These are phyloP conservation scores for Debaryomyces tyrocola DNA, from an alignment of 805 yeast genomes.

Conservation along the genomic window DNA sequence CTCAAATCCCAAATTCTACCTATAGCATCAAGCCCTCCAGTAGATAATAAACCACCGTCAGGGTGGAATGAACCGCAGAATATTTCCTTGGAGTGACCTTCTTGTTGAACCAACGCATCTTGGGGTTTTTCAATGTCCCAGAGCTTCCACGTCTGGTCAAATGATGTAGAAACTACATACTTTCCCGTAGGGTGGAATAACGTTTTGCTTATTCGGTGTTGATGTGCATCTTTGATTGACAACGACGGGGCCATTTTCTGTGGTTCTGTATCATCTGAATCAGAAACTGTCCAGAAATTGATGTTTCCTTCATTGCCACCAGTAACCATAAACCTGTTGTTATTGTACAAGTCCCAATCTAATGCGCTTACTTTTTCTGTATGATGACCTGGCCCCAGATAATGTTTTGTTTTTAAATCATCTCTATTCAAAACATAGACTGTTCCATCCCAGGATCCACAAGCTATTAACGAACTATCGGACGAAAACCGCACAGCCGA, in stretches of 20 bases:
- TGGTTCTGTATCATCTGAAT: constrained; percentile 2
- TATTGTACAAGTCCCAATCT: constrained; percentile 53
- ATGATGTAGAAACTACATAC: constrained; percentile 68
- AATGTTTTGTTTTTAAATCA: constrained; percentile 29
- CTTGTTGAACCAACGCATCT: constrained; percentile 63
- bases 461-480: constrained; percentile 43
- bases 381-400: constrained; percentile 43
- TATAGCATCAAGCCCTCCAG: constrained; percentile 77
- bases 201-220: constrained; percentile 56
- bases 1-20: constrained; percentile 85
- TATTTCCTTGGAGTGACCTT: constrained; percentile 81
- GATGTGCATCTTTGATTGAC: constrained; percentile 30
- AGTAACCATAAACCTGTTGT: constrained; percentile 18
- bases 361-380: constrained; percentile 69
- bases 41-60: constrained; percentile 75
- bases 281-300: constrained; percentile 25
- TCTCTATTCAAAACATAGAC: constrained; percentile 48
- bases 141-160: constrained; percentile 82
- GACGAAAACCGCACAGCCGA: constrained; percentile 54
- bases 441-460: constrained; percentile 86
- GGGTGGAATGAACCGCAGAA: constrained; percentile 61
- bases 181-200: constrained; percentile 65
- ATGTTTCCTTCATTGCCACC: constrained; percentile 43
- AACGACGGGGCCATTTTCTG: constrained; percentile 14
- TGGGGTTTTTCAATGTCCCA: constrained; percentile 65